phyloP scores from a whole-genome alignment of 805 yeast species.

The Saccharomyces eubayanus region DNA sequence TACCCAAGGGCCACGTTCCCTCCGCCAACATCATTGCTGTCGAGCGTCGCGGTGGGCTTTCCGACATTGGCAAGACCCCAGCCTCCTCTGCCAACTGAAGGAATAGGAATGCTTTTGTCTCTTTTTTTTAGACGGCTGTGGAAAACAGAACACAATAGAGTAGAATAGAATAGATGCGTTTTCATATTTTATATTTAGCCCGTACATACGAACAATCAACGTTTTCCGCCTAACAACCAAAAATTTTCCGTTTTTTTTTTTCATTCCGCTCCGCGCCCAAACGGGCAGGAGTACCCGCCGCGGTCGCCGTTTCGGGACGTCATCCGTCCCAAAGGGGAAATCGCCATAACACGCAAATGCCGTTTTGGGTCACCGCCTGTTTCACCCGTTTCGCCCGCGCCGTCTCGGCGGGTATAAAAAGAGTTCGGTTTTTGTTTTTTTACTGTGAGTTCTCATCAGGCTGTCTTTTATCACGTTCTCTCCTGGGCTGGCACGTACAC shows the following conservation, averaged over 20 bases:
- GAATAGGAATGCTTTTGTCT: neutral
- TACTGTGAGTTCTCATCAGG: neutral
- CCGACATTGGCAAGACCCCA: neutral
- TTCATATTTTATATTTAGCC: neutral
- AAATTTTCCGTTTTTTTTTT: neutral
- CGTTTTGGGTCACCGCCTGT: neutral
- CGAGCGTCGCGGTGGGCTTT: neutral
- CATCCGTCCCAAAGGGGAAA: neutral
- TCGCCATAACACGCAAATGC: neutral
- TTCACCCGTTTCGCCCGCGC: neutral
- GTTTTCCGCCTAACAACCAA: neutral
- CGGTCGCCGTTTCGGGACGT: neutral
- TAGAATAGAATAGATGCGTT: neutral
- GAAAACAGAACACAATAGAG: neutral
- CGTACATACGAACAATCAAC: neutral
- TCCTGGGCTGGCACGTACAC: neutral
- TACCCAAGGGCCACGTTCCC: constrained; percentile 3
- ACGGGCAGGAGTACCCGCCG: neutral
- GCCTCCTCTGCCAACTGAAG: neutral
- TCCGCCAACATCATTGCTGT: neutral
- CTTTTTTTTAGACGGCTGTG: neutral
- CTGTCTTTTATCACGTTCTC: neutral
- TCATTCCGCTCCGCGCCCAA: neutral
- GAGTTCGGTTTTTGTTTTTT: neutral
- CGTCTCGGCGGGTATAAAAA: neutral